Evolutionary conservation across 2,329 filamentous ascomycete genomes (phyloP), one percentile per base, ranked within the genome.

Genomic region (Colletotrichum sp.): DNA sequence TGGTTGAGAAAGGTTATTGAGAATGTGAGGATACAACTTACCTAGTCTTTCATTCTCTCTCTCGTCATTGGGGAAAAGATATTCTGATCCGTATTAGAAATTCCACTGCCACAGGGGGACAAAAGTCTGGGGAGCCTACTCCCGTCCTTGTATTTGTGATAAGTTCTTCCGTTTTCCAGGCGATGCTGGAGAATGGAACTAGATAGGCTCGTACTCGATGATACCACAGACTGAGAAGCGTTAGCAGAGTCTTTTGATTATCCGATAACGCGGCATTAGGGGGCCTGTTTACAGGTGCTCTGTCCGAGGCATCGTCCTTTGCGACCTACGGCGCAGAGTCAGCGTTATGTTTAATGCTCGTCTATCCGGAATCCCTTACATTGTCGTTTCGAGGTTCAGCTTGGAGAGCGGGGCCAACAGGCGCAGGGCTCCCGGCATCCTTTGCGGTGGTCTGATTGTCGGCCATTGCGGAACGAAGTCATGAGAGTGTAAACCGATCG

Each of bases 31-130:
- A 24, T 13, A 16, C 5, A 24, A 39, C 39, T 15, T 34, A 72
- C 71, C 71, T 5, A 83, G 65, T 28, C 81, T 80, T 5, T 82
- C 79, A 75, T 81, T 81, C 65, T 83, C 69, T 67, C 77, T 76
- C 60, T 80, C 78, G 60, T 82, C 80, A 63, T 80, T 81, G 6
- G 79, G 78, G 7, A 79, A 73, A 12, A 79, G 73, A 63, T 81
- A 81, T 78, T 80, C 78, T 83, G 7, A 26, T 18, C 0, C 10
- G 5, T 4, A 21, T 67, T 8, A 67, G 48, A 28, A 69, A 21
- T 48, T 3, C 39, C 9, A 12, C 6, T 18, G 18, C 1, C 39
- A 48, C 9, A 6, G 39, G 5, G 39, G 5, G 5, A n/a, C 39
- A 10, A n/a, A n/a, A 48, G 5, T n/a, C 6, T 21, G 18, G 43